Evolutionary conservation across 305 asterid genomes (phyloP), one percentile per base, ranked within the genome.

Genomic region (Fraxinus platypoda): DNA sequence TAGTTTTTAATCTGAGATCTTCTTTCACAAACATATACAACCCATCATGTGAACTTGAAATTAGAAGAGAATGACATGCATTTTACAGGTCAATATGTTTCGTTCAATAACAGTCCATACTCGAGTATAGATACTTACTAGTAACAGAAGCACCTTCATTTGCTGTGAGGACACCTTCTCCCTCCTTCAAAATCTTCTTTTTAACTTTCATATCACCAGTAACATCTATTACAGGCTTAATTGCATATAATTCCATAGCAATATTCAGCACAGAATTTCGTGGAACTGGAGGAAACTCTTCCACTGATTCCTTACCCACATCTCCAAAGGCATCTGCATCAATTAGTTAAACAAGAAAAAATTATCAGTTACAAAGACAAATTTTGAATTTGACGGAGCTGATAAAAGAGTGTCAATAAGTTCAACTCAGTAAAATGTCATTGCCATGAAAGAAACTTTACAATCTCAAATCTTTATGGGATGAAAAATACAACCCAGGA

Each of bases 171-270:
- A 83, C 46, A 77, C 92, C 97, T 78, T 90, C 91, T 64, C 97
- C 97, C 83, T 91, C 96, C 86, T 85, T 87, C 78, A 91, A 59
- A 57, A 93, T 88, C 85, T 93, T 93, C 89, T 92, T 93, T 83
- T 84, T 78, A 25, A 93, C 92, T 83, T 90, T 92, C 43, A 86
- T 81, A 84, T 92, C 94, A 25, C 93, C 94, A 43, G 85, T 88
- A 74, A 93, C 85, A 85, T 93, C 91, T 41, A 90, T 81, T 66
- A 92, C 94, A 30, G 85, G 87, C 87, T 92, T 93, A 43, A 92
- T 81, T 9, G 92, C 90, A 78, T 90, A 87, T 73, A 93, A 81
- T 87, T 91, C 91, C 83, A 87, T 78, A 85, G 78, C 86, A 81
- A 93, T 80, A 85, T 78, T 88, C 83, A 91, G 84, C 80, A 81